These are phyloP conservation scores for Lenwebbia sp. DNA, from an alignment of 345 rosid species.

Conservation along the genomic window DNA sequence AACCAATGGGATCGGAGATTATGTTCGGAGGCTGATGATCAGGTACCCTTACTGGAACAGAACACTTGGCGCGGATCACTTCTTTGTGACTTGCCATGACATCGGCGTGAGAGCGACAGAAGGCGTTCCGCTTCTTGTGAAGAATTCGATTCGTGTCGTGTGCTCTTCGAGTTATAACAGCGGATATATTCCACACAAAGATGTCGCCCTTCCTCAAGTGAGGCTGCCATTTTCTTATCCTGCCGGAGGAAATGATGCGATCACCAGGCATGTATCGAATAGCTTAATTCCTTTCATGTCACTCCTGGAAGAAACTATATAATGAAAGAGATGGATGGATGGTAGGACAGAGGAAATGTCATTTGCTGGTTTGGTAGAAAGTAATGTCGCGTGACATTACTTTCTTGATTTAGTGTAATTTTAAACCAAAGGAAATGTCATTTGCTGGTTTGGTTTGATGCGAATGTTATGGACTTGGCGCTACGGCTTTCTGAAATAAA, in stretches of 20 bases:
- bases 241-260: neutral
- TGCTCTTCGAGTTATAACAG: slow-evolving; percentile 6
- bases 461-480: neutral
- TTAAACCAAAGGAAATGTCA: neutral
- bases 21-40: neutral
- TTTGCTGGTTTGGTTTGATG: neutral
- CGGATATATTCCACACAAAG: slow-evolving; percentile 9
- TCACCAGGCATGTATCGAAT: neutral
- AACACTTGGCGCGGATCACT: slow-evolving; percentile 11
- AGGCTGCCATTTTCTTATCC: neutral
- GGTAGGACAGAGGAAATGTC: neutral
- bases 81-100: slow-evolving; percentile 10
- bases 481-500: neutral
- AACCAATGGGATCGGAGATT: neutral
- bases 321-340: neutral
- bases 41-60: slow-evolving; percentile 12
- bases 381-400: neutral
- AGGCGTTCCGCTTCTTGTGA: neutral
- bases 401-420: neutral
- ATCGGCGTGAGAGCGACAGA: neutral
- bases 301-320: neutral
- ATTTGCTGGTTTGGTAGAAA: too few species aligned
- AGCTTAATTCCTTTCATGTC: neutral
- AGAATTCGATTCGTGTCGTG: slow-evolving; percentile 10
- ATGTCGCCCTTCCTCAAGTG: slow-evolving; percentile 11